Base-by-base conservation (phyloP, 345 rosid genomes). In the Pelargonium nanum region DNA sequence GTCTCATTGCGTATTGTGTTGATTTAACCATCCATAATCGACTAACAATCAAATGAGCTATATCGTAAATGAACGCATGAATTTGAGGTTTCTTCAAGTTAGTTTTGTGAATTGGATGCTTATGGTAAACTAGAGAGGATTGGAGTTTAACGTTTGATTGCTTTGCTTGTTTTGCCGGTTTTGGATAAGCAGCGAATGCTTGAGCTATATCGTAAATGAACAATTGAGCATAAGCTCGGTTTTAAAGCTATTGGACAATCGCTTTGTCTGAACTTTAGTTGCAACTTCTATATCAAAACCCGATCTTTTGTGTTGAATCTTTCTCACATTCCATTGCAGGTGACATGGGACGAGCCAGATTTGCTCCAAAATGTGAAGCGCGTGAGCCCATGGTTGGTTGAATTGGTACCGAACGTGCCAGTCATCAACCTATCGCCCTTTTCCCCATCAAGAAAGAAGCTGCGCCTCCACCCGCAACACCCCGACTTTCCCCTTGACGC, bases 261-360 rank as follows among this genome's bases (percentile, higher is more conserved):
- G 12, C 45, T 34, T 34, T 15, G 12, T 15, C 12, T 9, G 45
- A 34, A 28, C 32, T 28, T 7, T 3, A 28, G 32, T 28, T 28
- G 4, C 3, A 2, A 3, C 7, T 28, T 28, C 32, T 28, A 28
- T 28, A 28, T 28, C n/a, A n/a, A n/a, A n/a, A n/a, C n/a, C n/a
- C n/a, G n/a, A 34, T 34, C 45, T 10, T 34, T 15, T 10, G 45
- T 34, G 22, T 23, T 53, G 19, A 28, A 60, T 44, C 12, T 16
- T 6, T 28, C 7, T 7, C 25, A 53, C 53, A 30, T 22, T 12
- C 4, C 52, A 23, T 64, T 59, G 58, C 79, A 89, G 99, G 96
- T 93, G 59, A 85, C 84, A 16, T 93, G 99, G 99, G 99, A 93
- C 21, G 99, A 93, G 66, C 97, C 97, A 0, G 99, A 93, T 73